Evolutionary conservation across 2,329 filamentous ascomycete species (phyloP).

Genomic region (Xylaria sp.): DNA sequence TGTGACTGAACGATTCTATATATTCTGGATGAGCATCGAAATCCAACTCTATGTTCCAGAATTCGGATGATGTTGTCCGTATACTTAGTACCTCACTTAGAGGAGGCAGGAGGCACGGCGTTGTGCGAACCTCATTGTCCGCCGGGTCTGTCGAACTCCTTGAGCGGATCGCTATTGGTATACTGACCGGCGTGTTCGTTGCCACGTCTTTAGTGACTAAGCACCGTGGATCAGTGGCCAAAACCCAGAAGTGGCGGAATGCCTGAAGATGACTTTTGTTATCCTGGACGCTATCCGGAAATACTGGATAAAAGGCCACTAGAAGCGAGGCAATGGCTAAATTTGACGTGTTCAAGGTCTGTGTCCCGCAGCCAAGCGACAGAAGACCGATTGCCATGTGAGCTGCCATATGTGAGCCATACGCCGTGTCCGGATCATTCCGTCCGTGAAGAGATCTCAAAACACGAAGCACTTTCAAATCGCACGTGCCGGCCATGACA

Average conservation of each 20-base stretch:
- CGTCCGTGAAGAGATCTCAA: constrained; percentile 89
- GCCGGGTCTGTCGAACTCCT: constrained; percentile 48
- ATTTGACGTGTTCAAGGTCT: constrained; percentile 90
- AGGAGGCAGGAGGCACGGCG: constrained; percentile 72
- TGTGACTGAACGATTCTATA: constrained; percentile 70
- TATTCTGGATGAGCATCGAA: constrained; percentile 73
- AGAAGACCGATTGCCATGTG: constrained; percentile 92
- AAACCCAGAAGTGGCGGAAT: constrained; percentile 96
- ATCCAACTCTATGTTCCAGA: constrained; percentile 85
- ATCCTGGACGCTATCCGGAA: constrained; percentile 88
- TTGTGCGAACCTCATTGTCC: constrained; percentile 57
- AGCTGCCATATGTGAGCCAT: constrained; percentile 91
- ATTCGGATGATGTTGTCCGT: constrained; percentile 69
- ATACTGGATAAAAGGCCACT: constrained; percentile 93
- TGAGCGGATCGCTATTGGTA: constrained; percentile 75
- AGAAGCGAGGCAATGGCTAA: constrained; percentile 87
- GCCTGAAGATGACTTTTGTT: constrained; percentile 96
- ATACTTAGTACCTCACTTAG: constrained; percentile 71
- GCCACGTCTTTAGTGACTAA: constrained; percentile 88
- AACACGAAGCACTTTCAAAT: constrained; percentile 84
- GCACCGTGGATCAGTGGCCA: constrained; percentile 90
- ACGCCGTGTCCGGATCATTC: constrained; percentile 84
- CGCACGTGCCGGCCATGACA: constrained; percentile 96
- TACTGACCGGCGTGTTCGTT: constrained; percentile 80
- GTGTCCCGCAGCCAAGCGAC: constrained; percentile 91